Base-by-base conservation (phyloP, 768 basidiomycete genomes). In the Phaeolepiota aurea region DNA sequence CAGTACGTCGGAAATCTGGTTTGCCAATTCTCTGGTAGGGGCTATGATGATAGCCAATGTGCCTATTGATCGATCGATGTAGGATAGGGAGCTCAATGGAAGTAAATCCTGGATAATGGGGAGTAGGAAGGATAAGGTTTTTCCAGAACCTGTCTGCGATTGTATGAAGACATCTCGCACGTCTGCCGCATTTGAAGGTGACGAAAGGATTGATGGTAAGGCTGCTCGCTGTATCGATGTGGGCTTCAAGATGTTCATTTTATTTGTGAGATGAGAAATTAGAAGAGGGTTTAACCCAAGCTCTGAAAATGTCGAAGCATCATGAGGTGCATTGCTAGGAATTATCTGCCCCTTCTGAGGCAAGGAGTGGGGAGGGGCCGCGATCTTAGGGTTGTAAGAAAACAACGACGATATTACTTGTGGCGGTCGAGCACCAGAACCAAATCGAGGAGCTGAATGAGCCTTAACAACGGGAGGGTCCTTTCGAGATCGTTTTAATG, bases 61-160 rank as follows among this genome's bases (percentile, higher is more conserved):
- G 19, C 94, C 94, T 53, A 98, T 87, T 0, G 86, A 87, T 25
- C 94, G 79, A 59, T 94, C 91, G 50, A 97, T 94, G 54, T 87
- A 94, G 3, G 90, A 92, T n/a, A 81, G 72, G 10, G 81, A 77
- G 42, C 88, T 86, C 37, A 97, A 71, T 1, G 91, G 89, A 23
- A 98, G 74, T 40, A 98, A 82, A 58, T 94, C 91, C 47, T 97
- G 89, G 32, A 98, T 76, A 58, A 98, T 90, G 19, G 94, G 94
- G 9, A 98, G 77, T 16, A 98, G 76, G 66, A 87, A 98, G 2
- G 92, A 77, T 16, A 97, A 65, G 0, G 93, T 97, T 64, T 97
- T 98, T 54, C 94, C 94, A 0, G 93, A 97, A 41, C 94, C 94
- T 5, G 94, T 97, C 57, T 97, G 92, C 10, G 91, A 88, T 59